Percentiles rank a stretch among this genome's conserved stretches.
These are phyloP conservation scores for Haplographium delicatum DNA, from an alignment of 495 filamentous ascomycete genomes.

Conservation along the genomic window DNA sequence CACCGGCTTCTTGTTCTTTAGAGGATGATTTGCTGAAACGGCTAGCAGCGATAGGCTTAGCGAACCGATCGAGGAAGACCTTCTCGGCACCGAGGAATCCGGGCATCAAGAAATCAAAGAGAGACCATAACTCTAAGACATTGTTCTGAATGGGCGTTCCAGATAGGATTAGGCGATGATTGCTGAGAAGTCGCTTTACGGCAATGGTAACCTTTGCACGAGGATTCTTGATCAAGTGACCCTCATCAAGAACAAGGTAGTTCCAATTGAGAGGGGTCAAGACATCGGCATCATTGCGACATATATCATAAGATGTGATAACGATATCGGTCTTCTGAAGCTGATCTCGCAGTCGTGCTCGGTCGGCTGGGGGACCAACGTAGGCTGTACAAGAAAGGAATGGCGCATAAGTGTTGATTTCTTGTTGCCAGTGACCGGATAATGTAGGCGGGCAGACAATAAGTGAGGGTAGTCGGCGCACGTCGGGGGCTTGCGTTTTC, in stretches of 20 bases:
- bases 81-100: constrained; percentile 98
- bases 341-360: constrained; percentile 57
- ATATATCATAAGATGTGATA: constrained; percentile 96
- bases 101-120: constrained; percentile 99
- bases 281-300: constrained; percentile 83
- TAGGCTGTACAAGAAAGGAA: constrained; percentile 87
- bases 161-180: constrained; percentile 92
- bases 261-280: constrained; percentile 89
- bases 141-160: constrained; percentile 99
- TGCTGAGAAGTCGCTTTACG: constrained; percentile 81
- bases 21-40: constrained; percentile 95
- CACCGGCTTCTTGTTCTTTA: constrained; percentile 96
- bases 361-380: constrained; percentile 79
- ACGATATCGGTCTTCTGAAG: constrained; percentile 81
- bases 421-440: constrained; percentile 98
- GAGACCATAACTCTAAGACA: constrained; percentile 94
- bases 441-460: constrained; percentile 95
- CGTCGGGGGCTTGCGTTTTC: constrained; percentile 69
- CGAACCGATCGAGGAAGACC: constrained; percentile 94
- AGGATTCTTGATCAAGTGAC: constrained; percentile 97
- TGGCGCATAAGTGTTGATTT: constrained; percentile 89
- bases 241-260: constrained; percentile 94
- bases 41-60: constrained; percentile 92
- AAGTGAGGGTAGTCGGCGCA: constrained; percentile 76
- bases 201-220: constrained; percentile 88